Evolutionary conservation across 306 rosid species (phyloP).

Genomic region (Parietaria judaica): DNA sequence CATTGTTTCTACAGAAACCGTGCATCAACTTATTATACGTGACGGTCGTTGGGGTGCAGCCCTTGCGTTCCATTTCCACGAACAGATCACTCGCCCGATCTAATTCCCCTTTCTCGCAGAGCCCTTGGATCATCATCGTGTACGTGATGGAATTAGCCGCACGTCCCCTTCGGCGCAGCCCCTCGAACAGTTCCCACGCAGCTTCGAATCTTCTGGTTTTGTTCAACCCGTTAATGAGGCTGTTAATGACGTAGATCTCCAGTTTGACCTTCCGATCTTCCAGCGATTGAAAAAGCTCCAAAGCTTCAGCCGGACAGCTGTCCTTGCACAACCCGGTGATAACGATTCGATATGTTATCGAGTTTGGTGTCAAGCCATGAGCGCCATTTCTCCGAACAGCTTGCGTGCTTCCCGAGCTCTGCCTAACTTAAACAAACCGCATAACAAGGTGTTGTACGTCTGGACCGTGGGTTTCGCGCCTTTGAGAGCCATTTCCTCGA

Average conservation of each 20-base stretch:
- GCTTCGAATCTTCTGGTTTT: conserved; percentile 25
- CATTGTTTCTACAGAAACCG: conserved; percentile 31
- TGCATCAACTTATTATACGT: conserved; percentile 31
- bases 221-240: conserved; percentile 27
- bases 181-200: conserved; percentile 28
- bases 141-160: conserved; percentile 27
- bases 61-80: conserved; percentile 28
- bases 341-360: conserved; percentile 17
- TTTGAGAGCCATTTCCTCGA: conserved; percentile 20
- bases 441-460: conserved; percentile 22
- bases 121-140: conserved; percentile 33
- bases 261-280: conserved; percentile 18
- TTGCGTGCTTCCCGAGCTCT: conserved; percentile 31
- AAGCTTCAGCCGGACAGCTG: conserved; percentile 24
- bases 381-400: conserved; percentile 26
- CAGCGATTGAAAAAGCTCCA: conserved; percentile 23
- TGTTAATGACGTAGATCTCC: conserved; percentile 7
- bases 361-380: conserved; percentile 20
- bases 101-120: conserved; percentile 29
- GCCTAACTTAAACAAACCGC: conserved; percentile 28
- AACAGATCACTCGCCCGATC: conserved; percentile 34
- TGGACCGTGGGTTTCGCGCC: conserved; percentile 25
- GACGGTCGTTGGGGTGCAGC: conserved; percentile 30
- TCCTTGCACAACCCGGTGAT: conserved; percentile 43
- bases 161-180: conserved; percentile 19